A percentile compares a stretch with the other conserved stretches of the same genome.
Conservation (phyloP, 177 flowering plant genomes). For the Tripterygium wilfordii region DNA sequence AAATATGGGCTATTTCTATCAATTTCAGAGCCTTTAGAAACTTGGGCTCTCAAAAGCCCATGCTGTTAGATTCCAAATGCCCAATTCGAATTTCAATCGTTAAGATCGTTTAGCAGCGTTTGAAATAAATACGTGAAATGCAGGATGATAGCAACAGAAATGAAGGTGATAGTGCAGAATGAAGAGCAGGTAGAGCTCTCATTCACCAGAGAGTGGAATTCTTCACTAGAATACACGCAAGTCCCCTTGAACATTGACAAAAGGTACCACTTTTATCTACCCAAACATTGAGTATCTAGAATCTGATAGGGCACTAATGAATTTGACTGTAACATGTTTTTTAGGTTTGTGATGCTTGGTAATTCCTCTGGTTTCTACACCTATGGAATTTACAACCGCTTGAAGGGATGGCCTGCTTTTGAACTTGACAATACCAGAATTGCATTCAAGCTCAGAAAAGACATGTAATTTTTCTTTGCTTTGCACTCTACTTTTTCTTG, state of each 20-base stretch:
- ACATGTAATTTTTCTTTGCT: conserved; percentile 34
- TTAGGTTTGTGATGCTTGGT: conserved; percentile 68
- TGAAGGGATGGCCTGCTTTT: conserved; percentile 68
- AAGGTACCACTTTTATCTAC: conserved; percentile 29
- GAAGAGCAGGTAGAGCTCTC: conserved; percentile 73
- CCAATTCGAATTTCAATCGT: neutral
- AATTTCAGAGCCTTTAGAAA: too few relatives aligned
- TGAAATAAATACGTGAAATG: neutral
- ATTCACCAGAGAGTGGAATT: conserved; percentile 60
- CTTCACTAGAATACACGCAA: conserved; percentile 32
- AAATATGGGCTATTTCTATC: too few relatives aligned
- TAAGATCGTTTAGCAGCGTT: too few relatives aligned
- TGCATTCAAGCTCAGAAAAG: conserved; percentile 76
- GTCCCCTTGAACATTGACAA: conserved; percentile 70
- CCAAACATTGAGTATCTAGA: too few relatives aligned
- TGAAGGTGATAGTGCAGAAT: conserved; percentile 43
- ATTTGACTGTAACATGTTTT: neutral
- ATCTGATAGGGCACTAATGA: neutral
- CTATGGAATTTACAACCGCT: conserved; percentile 65
- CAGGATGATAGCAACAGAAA: conserved; percentile 54
- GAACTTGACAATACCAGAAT: conserved; percentile 44
- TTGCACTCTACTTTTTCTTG: neutral
- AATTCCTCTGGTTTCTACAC: conserved; percentile 73
- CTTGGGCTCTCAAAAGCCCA: too few relatives aligned
- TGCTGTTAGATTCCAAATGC: too few relatives aligned